phyloP scores from a whole-genome alignment of 495 filamentous ascomycete genomes.

The Aspergillus coremiiformis region DNA sequence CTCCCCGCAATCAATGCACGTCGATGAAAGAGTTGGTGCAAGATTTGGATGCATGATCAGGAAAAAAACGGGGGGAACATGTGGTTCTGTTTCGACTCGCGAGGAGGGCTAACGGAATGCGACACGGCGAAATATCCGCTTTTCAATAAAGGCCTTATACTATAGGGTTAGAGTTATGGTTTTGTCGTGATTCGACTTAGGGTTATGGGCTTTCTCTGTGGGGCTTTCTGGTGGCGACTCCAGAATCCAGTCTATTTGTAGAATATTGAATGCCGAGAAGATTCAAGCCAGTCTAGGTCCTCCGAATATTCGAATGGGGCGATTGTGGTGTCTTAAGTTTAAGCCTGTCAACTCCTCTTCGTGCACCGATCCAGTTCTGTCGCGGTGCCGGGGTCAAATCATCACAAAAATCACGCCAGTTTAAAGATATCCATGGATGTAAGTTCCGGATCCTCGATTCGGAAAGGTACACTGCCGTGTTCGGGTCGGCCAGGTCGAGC shows the following conservation, averaged over 20 bases:
- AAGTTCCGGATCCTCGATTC: neutral
- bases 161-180: neutral
- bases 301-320: neutral
- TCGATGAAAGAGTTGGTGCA: neutral
- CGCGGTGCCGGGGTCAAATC: neutral
- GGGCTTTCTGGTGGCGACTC: neutral
- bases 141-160: neutral
- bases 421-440: constrained; percentile 5
- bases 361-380: neutral
- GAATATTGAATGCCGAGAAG: neutral
- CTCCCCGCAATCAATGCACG: neutral
- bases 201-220: too few species aligned
- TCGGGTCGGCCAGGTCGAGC: constrained; percentile 7
- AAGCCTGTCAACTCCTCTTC: neutral
- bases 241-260: neutral
- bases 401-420: constrained; percentile 4
- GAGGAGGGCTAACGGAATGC: neutral
- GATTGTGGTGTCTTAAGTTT: neutral
- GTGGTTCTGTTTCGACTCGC: neutral
- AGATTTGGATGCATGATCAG: neutral
- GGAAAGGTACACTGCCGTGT: constrained; percentile 10
- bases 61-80: neutral
- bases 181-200: neutral
- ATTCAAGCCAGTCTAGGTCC: neutral
- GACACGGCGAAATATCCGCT: neutral